phyloP scores from a whole-genome alignment of 2,329 filamentous ascomycete genomes.

The Venturia nashicola region DNA sequence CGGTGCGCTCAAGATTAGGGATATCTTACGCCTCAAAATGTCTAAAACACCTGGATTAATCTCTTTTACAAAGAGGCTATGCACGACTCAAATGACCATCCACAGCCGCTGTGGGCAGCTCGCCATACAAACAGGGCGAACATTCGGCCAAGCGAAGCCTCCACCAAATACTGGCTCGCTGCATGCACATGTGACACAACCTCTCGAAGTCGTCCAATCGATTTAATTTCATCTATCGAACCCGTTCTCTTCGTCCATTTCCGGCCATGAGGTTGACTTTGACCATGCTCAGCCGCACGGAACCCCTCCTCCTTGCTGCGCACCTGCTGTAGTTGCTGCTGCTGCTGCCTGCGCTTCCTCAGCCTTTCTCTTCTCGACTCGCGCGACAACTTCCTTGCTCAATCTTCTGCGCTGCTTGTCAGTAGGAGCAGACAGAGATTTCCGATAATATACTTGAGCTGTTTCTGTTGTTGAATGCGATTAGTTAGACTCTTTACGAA shows the following conservation, averaged over 20 bases:
- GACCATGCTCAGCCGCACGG: neutral
- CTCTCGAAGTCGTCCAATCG: neutral
- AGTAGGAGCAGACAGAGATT: neutral
- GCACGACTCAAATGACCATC: neutral
- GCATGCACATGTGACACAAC: no score
- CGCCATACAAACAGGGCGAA: neutral
- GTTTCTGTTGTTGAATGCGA: neutral
- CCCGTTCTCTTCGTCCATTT: neutral
- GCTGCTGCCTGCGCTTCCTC: neutral
- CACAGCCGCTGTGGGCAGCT: neutral
- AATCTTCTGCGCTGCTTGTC: neutral
- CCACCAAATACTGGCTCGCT: neutral
- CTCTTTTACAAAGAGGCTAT: neutral
- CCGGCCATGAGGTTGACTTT: neutral
- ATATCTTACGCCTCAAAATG: neutral
- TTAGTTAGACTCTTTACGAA: neutral
- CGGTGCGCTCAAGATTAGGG: no score
- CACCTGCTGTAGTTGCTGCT: neutral
- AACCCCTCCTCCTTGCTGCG: neutral
- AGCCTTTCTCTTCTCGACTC: neutral
- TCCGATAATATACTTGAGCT: neutral
- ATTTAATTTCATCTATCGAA: neutral
- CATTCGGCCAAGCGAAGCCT: neutral
- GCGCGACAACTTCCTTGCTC: neutral
- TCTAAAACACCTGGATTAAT: neutral